Base-by-base conservation (phyloP, 2,329 filamentous ascomycete genomes). In the Diatrype stigma region DNA sequence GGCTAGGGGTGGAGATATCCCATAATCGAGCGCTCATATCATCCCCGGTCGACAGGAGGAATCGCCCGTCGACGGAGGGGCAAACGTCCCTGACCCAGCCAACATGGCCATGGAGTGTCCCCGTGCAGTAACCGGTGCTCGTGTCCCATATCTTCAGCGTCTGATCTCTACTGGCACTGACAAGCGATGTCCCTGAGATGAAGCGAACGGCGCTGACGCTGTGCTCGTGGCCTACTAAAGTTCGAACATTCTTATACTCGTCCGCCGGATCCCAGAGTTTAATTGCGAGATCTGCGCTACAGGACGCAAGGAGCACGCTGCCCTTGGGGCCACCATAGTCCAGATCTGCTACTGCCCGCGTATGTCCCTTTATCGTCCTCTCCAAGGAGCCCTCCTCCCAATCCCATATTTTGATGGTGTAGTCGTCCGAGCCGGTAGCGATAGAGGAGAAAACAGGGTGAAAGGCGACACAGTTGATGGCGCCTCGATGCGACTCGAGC, bases 241-340 rank as follows among this genome's bases (percentile, higher is more conserved):
- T 96, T 47, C 91, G 82, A 50, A 96, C 96, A 65, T 96, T 96
- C 69, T 96, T 95, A 74, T 96, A 96, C 52, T 94, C 89, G 66
- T 96, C 88, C 42, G 84, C 81, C 1, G 92, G 92, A 60, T 96
- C 90, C 92, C 92, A 97, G 21, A 96, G 76, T 70, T 96, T 96
- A 71, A 96, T 96, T 2, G 90, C 95, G 42, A 96, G 72, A 68
- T 96, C 93, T 45, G 86, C 91, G 46, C 86, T 90, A 74, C 90
- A 95, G 6, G 87, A 92, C 3, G 86, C 90, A 56, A 96, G 78
- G 19, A 96, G 76, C 3, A 86, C 90, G 30, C 84, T 86, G 40
- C 89, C 88, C 63, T 87, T 78, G 1, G 90, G 90, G 0, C 92
- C 92, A 37, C 93, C 92, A 71, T 89, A 96, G 64, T 96, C 92